Percentiles rank a stretch among this genome's conserved stretches.
Conservation (phyloP, 148 eudicot genomes). For the Drosera capensis region DNA sequence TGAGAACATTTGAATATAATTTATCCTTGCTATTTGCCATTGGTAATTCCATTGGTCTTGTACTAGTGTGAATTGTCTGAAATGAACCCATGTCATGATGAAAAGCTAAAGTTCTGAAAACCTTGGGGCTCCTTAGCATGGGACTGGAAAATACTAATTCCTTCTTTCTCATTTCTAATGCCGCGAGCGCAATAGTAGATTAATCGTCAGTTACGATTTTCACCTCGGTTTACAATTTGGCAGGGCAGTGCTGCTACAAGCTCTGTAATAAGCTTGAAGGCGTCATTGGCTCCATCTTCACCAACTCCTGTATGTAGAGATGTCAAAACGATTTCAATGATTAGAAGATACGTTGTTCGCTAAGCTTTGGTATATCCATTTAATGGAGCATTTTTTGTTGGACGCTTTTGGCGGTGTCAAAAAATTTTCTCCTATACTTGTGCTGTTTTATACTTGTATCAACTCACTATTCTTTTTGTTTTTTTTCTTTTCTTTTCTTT, state of each 20-base stretch:
- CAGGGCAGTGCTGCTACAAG: neutral
- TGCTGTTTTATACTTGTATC: neutral
- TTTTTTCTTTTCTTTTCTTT: neutral
- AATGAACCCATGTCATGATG: too few species aligned
- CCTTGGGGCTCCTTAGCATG: too few species aligned
- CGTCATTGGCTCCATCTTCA: neutral
- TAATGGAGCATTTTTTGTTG: neutral
- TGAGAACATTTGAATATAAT: too few species aligned
- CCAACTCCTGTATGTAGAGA: neutral
- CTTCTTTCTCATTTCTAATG: too few species aligned
- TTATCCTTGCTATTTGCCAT: too few species aligned
- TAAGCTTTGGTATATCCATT: neutral
- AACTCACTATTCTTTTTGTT: neutral
- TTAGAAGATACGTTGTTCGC: neutral
- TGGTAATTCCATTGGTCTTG: too few species aligned
- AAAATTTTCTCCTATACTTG: too few species aligned
- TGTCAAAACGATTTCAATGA: neutral
- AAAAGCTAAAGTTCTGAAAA: too few species aligned
- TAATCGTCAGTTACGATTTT: too few species aligned
- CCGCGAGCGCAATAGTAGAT: too few species aligned
- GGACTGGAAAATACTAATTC: too few species aligned
- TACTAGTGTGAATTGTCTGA: too few species aligned
- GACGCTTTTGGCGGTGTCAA: neutral
- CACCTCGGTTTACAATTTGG: neutral
- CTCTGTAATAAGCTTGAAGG: neutral